Percentiles rank a stretch among this genome's conserved stretches.
These are phyloP conservation scores for Leccinum barrowsii DNA, from an alignment of 768 basidiomycete species.

Conservation along the genomic window DNA sequence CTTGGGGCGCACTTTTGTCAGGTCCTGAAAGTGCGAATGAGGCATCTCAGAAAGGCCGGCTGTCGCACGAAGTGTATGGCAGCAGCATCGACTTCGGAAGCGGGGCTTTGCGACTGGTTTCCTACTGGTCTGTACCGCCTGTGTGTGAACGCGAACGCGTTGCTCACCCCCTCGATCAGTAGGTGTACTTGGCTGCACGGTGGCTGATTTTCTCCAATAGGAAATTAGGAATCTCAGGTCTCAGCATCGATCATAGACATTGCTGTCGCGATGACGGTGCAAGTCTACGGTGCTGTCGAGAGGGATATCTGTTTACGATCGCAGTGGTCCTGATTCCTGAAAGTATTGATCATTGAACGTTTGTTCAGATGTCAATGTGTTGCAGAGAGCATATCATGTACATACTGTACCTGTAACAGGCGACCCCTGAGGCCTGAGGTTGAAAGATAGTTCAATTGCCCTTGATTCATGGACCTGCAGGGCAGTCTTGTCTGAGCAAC, in stretches of 20 bases:
- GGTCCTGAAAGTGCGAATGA: background rate
- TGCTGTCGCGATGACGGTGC: background rate
- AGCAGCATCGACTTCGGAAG: background rate
- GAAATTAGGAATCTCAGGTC: background rate
- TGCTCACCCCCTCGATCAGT: background rate
- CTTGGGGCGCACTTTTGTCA: slow-evolving; percentile 9
- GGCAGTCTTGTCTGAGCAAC: no score
- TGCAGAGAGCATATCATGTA: no score
- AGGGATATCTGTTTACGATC: background rate
- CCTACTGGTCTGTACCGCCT: background rate
- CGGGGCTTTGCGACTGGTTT: no score
- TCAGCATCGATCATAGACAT: background rate
- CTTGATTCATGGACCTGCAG: no score
- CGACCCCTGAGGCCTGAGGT: no score
- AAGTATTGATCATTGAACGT: background rate
- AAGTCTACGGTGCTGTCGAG: background rate
- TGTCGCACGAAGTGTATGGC: slow-evolving; percentile 3
- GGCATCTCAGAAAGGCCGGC: background rate
- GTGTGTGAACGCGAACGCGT: background rate
- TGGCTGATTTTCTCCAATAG: no score
- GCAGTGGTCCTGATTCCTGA: background rate
- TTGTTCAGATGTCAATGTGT: background rate
- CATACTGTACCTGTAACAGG: no score
- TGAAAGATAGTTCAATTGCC: no score
- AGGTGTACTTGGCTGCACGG: no score